phyloP scores from a whole-genome alignment of 139 green algal genomes.

The Astrephomene gubernaculifera region DNA sequence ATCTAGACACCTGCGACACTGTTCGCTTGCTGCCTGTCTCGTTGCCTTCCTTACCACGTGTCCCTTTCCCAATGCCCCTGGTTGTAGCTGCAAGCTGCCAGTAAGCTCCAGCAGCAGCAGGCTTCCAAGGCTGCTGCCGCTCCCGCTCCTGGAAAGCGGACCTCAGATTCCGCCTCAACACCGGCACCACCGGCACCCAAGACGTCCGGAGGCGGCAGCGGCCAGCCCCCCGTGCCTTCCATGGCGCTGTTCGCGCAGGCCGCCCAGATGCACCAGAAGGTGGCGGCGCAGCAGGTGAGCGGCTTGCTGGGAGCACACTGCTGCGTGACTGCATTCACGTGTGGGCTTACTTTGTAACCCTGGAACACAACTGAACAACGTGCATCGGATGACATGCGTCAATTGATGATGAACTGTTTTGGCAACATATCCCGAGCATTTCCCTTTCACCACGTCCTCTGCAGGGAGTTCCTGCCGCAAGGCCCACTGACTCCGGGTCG shows the following conservation, averaged over 20 bases:
- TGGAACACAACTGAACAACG: too few species aligned
- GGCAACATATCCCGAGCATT: too few species aligned
- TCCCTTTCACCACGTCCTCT: not conserved
- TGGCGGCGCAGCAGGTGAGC: constrained; percentile 3
- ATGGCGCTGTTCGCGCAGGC: constrained; percentile 35
- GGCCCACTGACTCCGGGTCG: constrained; percentile 31
- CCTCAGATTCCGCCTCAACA: not conserved
- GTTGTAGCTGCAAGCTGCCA: constrained; percentile 38
- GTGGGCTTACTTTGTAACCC: too few species aligned
- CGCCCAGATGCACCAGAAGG: constrained; percentile 18
- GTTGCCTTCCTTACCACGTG: too few species aligned
- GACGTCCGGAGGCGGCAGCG: not conserved
- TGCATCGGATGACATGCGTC: too few species aligned
- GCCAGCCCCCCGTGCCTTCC: constrained; percentile 34
- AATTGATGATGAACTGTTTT: too few species aligned
- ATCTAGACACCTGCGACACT: too few species aligned
- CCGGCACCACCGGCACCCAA: not conserved
- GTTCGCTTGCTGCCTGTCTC: too few species aligned
- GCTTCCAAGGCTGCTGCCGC: not conserved
- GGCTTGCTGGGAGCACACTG: too few species aligned
- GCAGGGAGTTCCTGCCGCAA: not conserved
- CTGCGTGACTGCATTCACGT: too few species aligned
- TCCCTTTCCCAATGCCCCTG: too few species aligned
- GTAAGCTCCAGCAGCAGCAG: constrained; percentile 7
- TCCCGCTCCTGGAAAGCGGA: not conserved